Percentiles rank a stretch among this genome's conserved stretches.
phyloP scores from a whole-genome alignment of 2,329 filamentous ascomycete genomes.

The Periconia sp. region DNA sequence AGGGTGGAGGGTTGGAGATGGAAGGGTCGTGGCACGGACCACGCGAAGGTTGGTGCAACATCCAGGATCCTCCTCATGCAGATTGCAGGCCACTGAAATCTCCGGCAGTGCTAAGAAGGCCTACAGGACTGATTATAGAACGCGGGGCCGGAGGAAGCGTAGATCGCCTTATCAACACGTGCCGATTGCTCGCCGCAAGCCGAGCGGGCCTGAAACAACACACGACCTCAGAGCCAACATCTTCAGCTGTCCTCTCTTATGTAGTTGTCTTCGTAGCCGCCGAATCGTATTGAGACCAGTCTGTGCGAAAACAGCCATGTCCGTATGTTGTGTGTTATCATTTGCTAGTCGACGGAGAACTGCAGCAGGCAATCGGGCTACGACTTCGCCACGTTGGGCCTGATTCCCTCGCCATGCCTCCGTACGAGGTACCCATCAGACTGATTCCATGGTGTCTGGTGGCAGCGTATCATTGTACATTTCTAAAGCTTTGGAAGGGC shows the following conservation, averaged over 20 bases:
- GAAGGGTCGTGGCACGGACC: constrained; percentile 33
- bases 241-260: too few relatives aligned
- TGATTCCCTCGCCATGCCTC: too few relatives aligned
- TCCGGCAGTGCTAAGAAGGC: constrained; percentile 12
- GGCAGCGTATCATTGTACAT: constrained; percentile 29
- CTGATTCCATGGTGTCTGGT: constrained; percentile 39
- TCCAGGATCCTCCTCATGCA: constrained; percentile 12
- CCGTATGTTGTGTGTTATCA: too few relatives aligned
- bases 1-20: constrained; percentile 17
- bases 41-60: constrained; percentile 22
- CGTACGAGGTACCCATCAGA: constrained; percentile 7
- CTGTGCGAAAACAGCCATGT: too few relatives aligned
- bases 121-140: neutral
- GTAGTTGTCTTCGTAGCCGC: too few relatives aligned
- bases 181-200: constrained; percentile 11
- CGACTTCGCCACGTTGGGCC: too few relatives aligned
- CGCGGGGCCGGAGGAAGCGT: neutral
- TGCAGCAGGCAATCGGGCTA: too few relatives aligned
- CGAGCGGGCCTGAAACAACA: constrained; percentile 8
- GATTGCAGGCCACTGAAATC: constrained; percentile 29
- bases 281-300: too few relatives aligned
- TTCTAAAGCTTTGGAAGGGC: constrained; percentile 9
- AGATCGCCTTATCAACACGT: constrained; percentile 5
- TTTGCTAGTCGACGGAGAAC: too few relatives aligned
- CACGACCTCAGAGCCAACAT: neutral